phyloP scores from a whole-genome alignment of 768 basidiomycete genomes.

The Boletus sp. region DNA sequence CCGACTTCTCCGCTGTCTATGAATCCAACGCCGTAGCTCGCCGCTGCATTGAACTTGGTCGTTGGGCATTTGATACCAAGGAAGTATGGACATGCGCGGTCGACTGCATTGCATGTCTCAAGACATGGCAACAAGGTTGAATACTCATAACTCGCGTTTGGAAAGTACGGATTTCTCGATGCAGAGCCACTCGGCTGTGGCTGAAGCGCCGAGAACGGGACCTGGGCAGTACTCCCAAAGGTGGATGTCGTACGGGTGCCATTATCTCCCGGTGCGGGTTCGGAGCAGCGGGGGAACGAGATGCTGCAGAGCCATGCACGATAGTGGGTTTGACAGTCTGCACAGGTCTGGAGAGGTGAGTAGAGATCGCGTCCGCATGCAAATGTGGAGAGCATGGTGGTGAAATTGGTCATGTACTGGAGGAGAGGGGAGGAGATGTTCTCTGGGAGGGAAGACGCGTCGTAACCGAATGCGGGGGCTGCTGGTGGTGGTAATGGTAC shows the following conservation, averaged over 20 bases:
- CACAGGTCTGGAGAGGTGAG: constrained; percentile 73
- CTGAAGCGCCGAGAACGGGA: constrained; percentile 49
- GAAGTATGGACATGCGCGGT: constrained; percentile 75
- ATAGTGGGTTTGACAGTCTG: constrained; percentile 71
- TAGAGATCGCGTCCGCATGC: constrained; percentile 80
- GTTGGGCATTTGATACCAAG: constrained; percentile 69
- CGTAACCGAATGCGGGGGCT: constrained; percentile 40
- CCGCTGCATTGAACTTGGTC: constrained; percentile 54
- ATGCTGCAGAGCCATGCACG: constrained; percentile 74
- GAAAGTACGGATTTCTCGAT: constrained; percentile 46
- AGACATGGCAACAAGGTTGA: constrained; percentile 72
- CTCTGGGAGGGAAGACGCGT: constrained; percentile 48
- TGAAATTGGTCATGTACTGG: constrained; percentile 68
- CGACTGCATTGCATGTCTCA: constrained; percentile 69
- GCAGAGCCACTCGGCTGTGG: constrained; percentile 39
- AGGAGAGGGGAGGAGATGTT: constrained; percentile 50
- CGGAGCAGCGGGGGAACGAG: constrained; percentile 72
- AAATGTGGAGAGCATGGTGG: constrained; percentile 63
- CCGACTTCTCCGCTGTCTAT: constrained; percentile 52
- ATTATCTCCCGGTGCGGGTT: constrained; percentile 36
- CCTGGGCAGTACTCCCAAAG: constrained; percentile 24
- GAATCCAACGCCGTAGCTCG: constrained; percentile 75
- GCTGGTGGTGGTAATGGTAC: constrained; percentile 60
- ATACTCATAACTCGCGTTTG: constrained; percentile 46
- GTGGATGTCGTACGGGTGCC: constrained; percentile 1